Percentiles rank a stretch among this genome's conserved stretches.
Conservation (phyloP, 352 stramenopile genomes). For the Phytopythium delawarense region DNA sequence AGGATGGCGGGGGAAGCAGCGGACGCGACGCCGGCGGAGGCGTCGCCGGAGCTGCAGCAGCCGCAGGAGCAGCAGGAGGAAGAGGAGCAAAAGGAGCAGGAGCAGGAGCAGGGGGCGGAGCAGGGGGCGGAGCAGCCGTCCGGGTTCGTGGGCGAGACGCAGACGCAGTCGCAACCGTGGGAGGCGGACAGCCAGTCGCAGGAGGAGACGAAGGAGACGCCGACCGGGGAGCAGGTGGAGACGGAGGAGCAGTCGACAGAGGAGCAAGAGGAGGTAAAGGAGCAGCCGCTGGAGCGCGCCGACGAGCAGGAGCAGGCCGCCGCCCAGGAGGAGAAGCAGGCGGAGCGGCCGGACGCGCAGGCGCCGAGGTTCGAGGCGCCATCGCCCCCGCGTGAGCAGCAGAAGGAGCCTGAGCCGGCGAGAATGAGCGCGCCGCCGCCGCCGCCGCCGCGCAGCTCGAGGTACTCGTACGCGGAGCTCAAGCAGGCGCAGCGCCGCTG, state of each 20-base stretch:
- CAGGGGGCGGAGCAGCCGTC: background rate
- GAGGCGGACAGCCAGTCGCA: slow-evolving; percentile 4
- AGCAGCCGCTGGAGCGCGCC: background rate
- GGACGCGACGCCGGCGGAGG: background rate
- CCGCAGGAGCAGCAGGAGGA: background rate
- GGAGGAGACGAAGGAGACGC: background rate
- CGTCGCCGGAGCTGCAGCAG: background rate
- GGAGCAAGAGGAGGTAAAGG: background rate
- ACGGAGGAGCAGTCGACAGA: background rate
- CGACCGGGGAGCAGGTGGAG: background rate
- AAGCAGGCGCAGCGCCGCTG: slow-evolving; percentile 72
- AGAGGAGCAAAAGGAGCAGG: background rate
- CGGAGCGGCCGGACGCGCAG: background rate
- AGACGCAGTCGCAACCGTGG: slow-evolving; percentile 2
- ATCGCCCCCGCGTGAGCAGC: slow-evolving; percentile 5
- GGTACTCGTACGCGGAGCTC: slow-evolving; percentile 75
- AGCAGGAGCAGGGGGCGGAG: background rate
- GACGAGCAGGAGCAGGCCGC: no score
- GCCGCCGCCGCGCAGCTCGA: slow-evolving; percentile 10
- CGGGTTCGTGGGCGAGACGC: slow-evolving; percentile 1
- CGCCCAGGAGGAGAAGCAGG: background rate
- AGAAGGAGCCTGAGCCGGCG: background rate
- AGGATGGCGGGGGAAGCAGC: background rate
- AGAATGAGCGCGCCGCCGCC: background rate
- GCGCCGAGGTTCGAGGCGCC: background rate